Conservation (phyloP, 768 basidiomycete genomes). For the Hydnomerulius pinastri region DNA sequence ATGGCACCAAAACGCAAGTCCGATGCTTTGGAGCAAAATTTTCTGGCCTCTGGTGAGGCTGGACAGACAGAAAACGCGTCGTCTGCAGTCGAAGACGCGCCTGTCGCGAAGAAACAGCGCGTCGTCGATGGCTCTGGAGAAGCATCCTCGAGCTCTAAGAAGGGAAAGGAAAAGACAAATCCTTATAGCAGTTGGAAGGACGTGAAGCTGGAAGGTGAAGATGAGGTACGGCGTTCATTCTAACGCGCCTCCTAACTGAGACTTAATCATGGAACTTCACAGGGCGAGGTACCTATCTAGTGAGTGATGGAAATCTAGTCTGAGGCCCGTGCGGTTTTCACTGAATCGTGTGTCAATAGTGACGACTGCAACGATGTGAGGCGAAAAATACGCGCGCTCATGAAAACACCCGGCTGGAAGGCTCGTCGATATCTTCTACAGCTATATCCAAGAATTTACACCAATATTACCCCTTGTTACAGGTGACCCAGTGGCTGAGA, state of each 20-base stretch:
- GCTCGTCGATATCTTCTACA: constrained; percentile 26
- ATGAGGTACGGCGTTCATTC: constrained; percentile 32
- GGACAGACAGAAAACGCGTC: constrained; percentile 15
- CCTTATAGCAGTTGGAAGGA: constrained; percentile 37
- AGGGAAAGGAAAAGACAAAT: constrained; percentile 15
- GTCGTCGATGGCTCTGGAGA: constrained; percentile 12
- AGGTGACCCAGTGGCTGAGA: constrained; percentile 48
- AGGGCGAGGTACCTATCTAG: background rate
- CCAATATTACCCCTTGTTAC: background rate
- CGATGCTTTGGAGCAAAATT: constrained; percentile 22
- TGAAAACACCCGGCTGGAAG: constrained; percentile 45
- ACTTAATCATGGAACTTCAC: background rate
- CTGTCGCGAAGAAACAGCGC: constrained; percentile 35
- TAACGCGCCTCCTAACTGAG: constrained; percentile 1
- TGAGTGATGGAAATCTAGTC: background rate
- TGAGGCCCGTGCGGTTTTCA: background rate
- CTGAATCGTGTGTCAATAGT: constrained; percentile 20
- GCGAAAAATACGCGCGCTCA: constrained; percentile 44
- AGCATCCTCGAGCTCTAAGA: constrained; percentile 22
- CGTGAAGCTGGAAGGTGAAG: constrained; percentile 42
- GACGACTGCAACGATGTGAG: constrained; percentile 50
- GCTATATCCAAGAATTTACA: background rate
- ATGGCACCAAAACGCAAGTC: constrained; percentile 49
- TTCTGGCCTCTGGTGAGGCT: constrained; percentile 16
- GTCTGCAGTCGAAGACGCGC: constrained; percentile 13